Evolutionary conservation across 73 alveolate genomes (phyloP), one percentile per base, ranked within the genome.

Genomic region (Paramecium caudatum): DNA sequence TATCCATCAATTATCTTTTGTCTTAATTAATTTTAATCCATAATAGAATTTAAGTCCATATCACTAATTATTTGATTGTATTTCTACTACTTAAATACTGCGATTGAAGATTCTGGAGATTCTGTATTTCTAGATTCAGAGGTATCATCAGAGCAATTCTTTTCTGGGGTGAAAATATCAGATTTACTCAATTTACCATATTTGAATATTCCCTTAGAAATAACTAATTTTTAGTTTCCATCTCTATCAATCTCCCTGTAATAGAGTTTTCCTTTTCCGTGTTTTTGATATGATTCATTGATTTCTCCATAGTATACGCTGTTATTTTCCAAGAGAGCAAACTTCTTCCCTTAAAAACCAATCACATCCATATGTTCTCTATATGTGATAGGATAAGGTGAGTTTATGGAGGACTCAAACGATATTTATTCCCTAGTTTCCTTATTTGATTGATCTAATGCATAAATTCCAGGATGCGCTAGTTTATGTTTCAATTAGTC

Each of bases 251-350:
- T 17, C 23, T 16, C 41, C 1, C 13, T 0, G 23, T 10, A 55
- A 8, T 55, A 55, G 0, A 55, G 45, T 3, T 55, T 55, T 55
- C 80, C 80, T 55, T 55, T 55, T 2, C 80, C 80, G 30, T 55
- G 23, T 27, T 55, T 55, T 55, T 55, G 10, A 23, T 0, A 55
- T 23, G 23, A 27, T 43, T 55, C 10, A 55, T 55, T 55, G 80
- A 55, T 55, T 55, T 55, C 80, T 3, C 80, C 80, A 55, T 23
- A 23, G 13, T 55, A 55, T 12, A 55, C 80, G 16, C 80, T 55
- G 30, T 55, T 2, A 10, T 55, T 55, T 55, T 55, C 36, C 9
- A 55, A 25, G 13, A 55, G 23, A 0, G 46, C 27, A 5, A 55
- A 55, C 30, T 55, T 55, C n/a, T 55, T 37, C 23, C 80, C 46